These are phyloP conservation scores for Zopfochytrium polystomum DNA, from an alignment of 371 early-diverging fungal genomes.

Conservation along the genomic window DNA sequence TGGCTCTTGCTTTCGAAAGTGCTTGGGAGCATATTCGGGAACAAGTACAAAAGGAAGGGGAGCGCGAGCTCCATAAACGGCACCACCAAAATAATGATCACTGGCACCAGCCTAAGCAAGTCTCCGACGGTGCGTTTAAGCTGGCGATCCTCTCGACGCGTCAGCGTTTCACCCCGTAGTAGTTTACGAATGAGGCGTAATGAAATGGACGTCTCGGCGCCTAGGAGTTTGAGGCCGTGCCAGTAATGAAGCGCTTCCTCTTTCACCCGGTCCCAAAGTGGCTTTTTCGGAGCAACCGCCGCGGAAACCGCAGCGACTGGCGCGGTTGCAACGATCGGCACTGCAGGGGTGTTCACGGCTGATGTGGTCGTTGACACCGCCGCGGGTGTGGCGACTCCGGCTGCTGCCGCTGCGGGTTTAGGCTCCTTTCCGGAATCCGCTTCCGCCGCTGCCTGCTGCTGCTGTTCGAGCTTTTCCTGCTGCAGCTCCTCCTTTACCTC, in stretches of 20 bases:
- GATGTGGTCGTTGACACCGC: constrained; percentile 12
- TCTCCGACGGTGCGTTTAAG: constrained; percentile 84
- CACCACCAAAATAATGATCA: constrained; percentile 85
- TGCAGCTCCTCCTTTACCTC: constrained; percentile 43
- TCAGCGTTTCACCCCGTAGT: constrained; percentile 71
- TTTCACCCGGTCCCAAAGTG: constrained; percentile 64
- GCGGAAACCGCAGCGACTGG: constrained; percentile 11
- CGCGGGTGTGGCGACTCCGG: constrained; percentile 15
- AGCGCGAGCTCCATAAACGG: constrained; percentile 93
- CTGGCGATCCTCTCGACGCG: constrained; percentile 89
- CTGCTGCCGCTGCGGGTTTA: constrained; percentile 9
- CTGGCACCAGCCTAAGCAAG: constrained; percentile 85
- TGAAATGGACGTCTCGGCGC: constrained; percentile 84
- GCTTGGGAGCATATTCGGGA: constrained; percentile 95
- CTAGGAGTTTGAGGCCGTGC: constrained; percentile 91
- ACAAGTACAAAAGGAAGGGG: constrained; percentile 87
- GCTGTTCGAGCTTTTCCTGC: constrained; percentile 10
- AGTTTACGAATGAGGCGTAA: constrained; percentile 74
- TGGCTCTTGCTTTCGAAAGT: constrained; percentile 90
- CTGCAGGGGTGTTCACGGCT: constrained; percentile 5
- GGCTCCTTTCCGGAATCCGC: neutral
- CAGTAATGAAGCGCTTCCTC: constrained; percentile 90
- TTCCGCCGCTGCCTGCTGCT: constrained; percentile 5
- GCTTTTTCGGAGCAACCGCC: constrained; percentile 36
- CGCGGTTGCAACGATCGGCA: neutral